A percentile compares a stretch with the other conserved stretches of the same genome.
Evolutionary conservation across 768 basidiomycete species (phyloP).

Genomic region (Leccinum broughii): DNA sequence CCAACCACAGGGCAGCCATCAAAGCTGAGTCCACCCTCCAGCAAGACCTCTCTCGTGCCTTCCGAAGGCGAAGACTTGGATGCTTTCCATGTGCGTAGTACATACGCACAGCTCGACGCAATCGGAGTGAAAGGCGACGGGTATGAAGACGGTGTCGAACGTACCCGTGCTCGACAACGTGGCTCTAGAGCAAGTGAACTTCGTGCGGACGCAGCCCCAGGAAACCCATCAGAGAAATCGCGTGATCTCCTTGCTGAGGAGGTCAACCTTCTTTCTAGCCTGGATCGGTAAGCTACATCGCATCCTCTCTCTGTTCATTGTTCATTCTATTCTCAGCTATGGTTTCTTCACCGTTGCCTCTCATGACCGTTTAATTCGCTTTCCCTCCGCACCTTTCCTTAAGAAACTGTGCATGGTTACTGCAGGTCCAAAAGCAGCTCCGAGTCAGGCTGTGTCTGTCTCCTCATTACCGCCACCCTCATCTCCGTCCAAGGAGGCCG

Average conservation of each 20-base stretch:
- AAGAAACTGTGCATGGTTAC: slow-evolving; percentile 55
- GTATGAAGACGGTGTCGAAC: slow-evolving; percentile 90
- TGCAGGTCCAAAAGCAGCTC: slow-evolving; percentile 46
- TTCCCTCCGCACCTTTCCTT: slow-evolving; percentile 60
- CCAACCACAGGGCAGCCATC: slow-evolving; percentile 28
- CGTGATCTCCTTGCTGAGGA: slow-evolving; percentile 74
- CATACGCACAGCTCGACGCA: slow-evolving; percentile 87
- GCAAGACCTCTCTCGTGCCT: slow-evolving; percentile 62
- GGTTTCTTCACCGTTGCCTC: slow-evolving; percentile 84
- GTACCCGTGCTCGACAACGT: slow-evolving; percentile 76
- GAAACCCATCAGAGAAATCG: slow-evolving; percentile 58
- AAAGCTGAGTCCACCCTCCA: slow-evolving; percentile 40
- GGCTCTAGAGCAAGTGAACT: slow-evolving; percentile 57
- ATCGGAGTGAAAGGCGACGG: slow-evolving; percentile 95
- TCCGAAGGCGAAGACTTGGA: slow-evolving; percentile 82
- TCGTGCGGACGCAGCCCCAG: slow-evolving; percentile 55
- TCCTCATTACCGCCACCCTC: slow-evolving; percentile 49
- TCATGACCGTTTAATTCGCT: slow-evolving; percentile 79
- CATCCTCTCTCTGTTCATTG: slow-evolving; percentile 5
- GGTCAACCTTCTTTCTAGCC: slow-evolving; percentile 62
- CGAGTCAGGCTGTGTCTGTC: slow-evolving; percentile 48
- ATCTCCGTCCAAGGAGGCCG: slow-evolving; percentile 58
- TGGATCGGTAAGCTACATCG: slow-evolving; percentile 74
- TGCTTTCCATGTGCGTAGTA: slow-evolving; percentile 79
- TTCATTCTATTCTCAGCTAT: slow-evolving; percentile 55